Evolutionary conservation across 192 early-diverging fungal species (phyloP), one percentile per base, ranked within the genome.

Genomic region (Chytriomyces sp.): DNA sequence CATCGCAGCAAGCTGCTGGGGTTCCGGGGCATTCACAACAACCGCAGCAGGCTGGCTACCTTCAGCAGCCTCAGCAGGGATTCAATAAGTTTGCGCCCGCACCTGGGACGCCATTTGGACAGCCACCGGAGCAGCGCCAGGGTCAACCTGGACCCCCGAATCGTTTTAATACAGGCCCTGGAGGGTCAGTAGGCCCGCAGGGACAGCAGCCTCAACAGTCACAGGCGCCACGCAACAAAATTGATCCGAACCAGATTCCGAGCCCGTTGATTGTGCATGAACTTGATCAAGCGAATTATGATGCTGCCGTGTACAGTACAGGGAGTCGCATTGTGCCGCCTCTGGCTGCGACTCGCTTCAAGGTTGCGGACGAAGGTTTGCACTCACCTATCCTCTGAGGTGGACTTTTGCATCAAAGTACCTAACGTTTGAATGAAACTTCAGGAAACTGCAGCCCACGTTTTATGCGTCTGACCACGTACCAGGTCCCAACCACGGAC

Each of bases 181-280:
- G 57, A 10, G 17, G 30, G 10, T 52, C 22, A 41, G 39, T 12
- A 34, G 61, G 39, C 61, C 61, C 2, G 19, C 56, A 2, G 36
- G 36, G 19, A 28, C 19, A 26, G 25, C 49, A 40, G 59, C 78
- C 59, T 22, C 79, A 80, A 63, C 63, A 75, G 17, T 59, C 76
- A 77, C 41, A 44, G 22, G 63, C 79, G n/a, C 73, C 60, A 28
- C 25, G 63, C 7, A 26, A 44, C 6, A 64, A 64, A 40, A 99
- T 99, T 57, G 94, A 99, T 74, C 95, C 96, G 2, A 91, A 93
- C 81, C 93, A 95, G 70, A 93, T 99, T 60, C 97, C 97, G 19
- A 89, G 91, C 25, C 95, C 96, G 26, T 84, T 94, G 8, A 80
- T 83, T 26, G 94, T 95, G 37, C 94, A 96, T 63, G 87, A 89